Conservation (phyloP, 2,329 filamentous ascomycete genomes). For the Fusarium sambucinum region DNA sequence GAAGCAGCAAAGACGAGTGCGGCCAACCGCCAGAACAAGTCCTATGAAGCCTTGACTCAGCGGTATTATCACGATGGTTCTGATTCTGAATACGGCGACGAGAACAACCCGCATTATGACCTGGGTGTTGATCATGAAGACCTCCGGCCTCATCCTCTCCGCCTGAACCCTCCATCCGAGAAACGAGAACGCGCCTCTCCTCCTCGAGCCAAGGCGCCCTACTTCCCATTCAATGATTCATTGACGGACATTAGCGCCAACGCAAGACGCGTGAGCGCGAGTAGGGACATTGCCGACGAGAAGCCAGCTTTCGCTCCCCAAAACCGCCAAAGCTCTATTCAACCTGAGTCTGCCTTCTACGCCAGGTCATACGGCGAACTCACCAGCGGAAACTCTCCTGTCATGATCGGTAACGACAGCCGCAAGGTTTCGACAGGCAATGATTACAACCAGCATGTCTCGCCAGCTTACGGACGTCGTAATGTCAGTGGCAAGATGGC, state of each 20-base stretch:
- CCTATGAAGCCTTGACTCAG: constrained; percentile 63
- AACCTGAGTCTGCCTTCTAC: constrained; percentile 63
- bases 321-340: constrained; percentile 59
- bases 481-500: constrained; percentile 80
- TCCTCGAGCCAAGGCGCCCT: constrained; percentile 39
- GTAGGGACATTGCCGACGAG: constrained; percentile 61
- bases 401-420: constrained; percentile 63
- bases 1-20: constrained; percentile 53
- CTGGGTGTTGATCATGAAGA: constrained; percentile 46
- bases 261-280: constrained; percentile 57
- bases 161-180: constrained; percentile 59
- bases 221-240: constrained; percentile 46
- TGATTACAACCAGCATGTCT: constrained; percentile 59
- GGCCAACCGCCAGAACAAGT: constrained; percentile 51
- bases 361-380: constrained; percentile 71
- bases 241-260: constrained; percentile 63
- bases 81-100: constrained; percentile 58
- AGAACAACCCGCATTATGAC: constrained; percentile 50
- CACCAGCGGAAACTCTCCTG: constrained; percentile 64
- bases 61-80: constrained; percentile 58
- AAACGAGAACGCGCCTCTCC: constrained; percentile 28
- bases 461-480: constrained; percentile 58
- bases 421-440: constrained; percentile 71
- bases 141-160: constrained; percentile 65
- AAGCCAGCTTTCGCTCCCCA: constrained; percentile 43